A percentile compares a stretch with the other conserved stretches of the same genome.
Evolutionary conservation across 2,329 filamentous ascomycete species (phyloP).

Genomic region (Thelonectria blattea): DNA sequence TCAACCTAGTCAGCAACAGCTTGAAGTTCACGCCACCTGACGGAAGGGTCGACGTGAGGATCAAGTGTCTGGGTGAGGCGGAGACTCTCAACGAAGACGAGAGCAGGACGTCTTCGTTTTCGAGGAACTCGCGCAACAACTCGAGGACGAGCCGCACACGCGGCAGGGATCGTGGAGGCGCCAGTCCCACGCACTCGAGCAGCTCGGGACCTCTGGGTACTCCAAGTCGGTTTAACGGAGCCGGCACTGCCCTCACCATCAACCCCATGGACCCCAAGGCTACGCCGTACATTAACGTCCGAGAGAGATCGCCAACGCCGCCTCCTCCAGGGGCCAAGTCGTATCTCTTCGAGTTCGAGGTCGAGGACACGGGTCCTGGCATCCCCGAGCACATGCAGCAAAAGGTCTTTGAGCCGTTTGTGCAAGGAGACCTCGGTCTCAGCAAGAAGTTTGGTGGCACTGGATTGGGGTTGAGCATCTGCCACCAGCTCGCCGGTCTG

Average conservation of each 20-base stretch:
- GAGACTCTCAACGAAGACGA: conserved; percentile 50
- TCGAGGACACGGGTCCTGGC: conserved; percentile 86
- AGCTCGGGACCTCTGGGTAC: conserved; percentile 48
- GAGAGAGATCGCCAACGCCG: conserved; percentile 64
- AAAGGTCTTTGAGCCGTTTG: conserved; percentile 91
- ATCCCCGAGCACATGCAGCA: conserved; percentile 79
- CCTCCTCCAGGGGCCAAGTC: conserved; percentile 67
- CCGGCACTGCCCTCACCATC: conserved; percentile 63
- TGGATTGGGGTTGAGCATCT: conserved; percentile 86
- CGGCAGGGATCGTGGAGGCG: conserved; percentile 49
- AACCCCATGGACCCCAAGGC: conserved; percentile 66
- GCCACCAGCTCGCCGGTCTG: conserved; percentile 80
- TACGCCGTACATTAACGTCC: conserved; percentile 52
- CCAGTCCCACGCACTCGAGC: conserved; percentile 57
- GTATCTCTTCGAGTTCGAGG: conserved; percentile 85
- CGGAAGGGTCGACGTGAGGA: conserved; percentile 76
- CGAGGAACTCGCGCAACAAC: conserved; percentile 52
- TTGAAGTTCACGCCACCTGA: conserved; percentile 86
- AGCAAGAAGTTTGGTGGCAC: conserved; percentile 92
- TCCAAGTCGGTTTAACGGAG: conserved; percentile 37
- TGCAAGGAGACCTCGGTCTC: conserved; percentile 87
- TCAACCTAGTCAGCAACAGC: conserved; percentile 90
- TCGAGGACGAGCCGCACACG: conserved; percentile 51
- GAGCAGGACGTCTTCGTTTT: conserved; percentile 60
- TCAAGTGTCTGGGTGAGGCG: conserved; percentile 73